phyloP scores from a whole-genome alignment of 176 grass and related monocot genomes.

The Neostapfia colusana region DNA sequence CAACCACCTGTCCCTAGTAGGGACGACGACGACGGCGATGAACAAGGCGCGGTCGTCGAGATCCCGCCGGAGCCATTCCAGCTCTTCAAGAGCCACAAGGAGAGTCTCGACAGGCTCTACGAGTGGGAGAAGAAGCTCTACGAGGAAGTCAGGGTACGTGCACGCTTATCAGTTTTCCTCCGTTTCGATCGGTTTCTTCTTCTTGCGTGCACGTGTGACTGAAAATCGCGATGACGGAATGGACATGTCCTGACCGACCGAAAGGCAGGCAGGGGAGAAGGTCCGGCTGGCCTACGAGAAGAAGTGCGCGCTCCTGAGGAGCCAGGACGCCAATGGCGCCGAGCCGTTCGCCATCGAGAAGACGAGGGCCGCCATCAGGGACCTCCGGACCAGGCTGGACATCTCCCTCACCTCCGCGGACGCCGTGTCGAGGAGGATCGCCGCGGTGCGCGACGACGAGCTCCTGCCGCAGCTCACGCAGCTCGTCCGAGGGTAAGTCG shows the following conservation, averaged over 20 bases:
- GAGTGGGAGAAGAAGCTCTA: conserved; percentile 91
- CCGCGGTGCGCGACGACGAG: conserved; percentile 69
- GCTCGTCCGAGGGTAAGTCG: conserved; percentile 61
- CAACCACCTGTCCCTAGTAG: conserved; percentile 30
- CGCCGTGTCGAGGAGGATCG: conserved; percentile 61
- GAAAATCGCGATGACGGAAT: not conserved
- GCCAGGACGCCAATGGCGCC: conserved; percentile 73
- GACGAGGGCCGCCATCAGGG: conserved; percentile 73
- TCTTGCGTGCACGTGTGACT: not conserved
- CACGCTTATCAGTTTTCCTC: not conserved
- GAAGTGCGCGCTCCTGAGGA: conserved; percentile 69
- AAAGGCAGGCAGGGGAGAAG: conserved; percentile 74
- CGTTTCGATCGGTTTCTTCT: not conserved
- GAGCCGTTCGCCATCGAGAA: conserved; percentile 66
- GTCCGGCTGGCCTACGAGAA: conserved; percentile 71
- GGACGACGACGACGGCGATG: not conserved
- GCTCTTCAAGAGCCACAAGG: no score
- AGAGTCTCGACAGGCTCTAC: conserved; percentile 54
- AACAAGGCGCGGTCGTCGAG: conserved; percentile 42
- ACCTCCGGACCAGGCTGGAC: conserved; percentile 67
- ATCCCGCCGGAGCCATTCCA: no score
- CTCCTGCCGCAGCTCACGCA: conserved; percentile 68
- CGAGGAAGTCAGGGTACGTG: conserved; percentile 78
- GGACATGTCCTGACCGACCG: not conserved
- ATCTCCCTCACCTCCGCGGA: conserved; percentile 73